Conservation (phyloP, 345 rosid species). For the Eucalyptus decipiens region DNA sequence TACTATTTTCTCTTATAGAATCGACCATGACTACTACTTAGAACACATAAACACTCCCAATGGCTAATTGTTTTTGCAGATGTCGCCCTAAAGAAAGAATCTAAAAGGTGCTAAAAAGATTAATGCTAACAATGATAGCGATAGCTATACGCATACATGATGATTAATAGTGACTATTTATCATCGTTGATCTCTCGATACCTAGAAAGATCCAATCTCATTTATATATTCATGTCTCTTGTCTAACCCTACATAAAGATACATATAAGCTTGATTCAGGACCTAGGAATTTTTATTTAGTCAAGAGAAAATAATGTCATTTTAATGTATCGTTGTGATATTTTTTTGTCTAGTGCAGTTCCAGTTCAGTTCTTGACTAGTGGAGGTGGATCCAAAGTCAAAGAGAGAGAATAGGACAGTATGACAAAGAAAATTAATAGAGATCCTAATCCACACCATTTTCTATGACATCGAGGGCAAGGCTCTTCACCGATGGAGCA, state of each 20-base stretch:
- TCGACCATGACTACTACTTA: constrained; percentile 33
- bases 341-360: neutral
- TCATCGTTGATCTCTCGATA: neutral
- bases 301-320: neutral
- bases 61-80: neutral
- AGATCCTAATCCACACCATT: neutral
- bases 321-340: neutral
- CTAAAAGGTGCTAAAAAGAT: neutral
- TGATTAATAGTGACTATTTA: neutral
- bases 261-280: neutral
- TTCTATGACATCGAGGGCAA: constrained; percentile 25
- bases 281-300: neutral
- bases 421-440: neutral
- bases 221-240: neutral
- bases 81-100: neutral
- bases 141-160: neutral
- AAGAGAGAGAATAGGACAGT: neutral
- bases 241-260: neutral
- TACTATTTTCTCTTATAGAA: constrained; percentile 6
- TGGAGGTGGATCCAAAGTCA: constrained; percentile 6
- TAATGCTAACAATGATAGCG: neutral
- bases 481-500: constrained; percentile 5
- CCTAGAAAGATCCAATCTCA: neutral
- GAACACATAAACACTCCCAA: constrained; percentile 17
- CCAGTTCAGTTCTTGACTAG: constrained; percentile 49